Evolutionary conservation across 768 basidiomycete genomes (phyloP).

Genomic region (Calocybe cyanea): DNA sequence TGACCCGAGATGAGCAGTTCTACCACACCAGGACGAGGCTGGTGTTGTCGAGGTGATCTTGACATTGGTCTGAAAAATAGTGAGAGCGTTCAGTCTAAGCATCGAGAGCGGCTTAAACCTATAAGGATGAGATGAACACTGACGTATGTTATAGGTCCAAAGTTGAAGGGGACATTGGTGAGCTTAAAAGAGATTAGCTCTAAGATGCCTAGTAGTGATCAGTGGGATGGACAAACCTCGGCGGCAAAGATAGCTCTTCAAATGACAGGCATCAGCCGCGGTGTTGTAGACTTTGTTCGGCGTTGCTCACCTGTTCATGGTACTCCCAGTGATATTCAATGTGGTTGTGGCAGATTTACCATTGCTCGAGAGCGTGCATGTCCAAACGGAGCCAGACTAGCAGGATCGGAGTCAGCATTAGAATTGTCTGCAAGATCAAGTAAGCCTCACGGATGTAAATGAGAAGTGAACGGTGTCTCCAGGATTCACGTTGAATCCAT

Average conservation of each 20-base stretch:
- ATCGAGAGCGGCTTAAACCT: no score
- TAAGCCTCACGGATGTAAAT: conserved; percentile 14
- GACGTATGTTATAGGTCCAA: conserved; percentile 22
- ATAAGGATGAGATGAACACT: not conserved
- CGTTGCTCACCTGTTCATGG: conserved; percentile 20
- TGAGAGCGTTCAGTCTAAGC: not conserved
- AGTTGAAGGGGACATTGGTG: conserved; percentile 22
- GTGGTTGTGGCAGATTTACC: conserved; percentile 20
- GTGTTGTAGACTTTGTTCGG: not conserved
- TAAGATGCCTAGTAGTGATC: not conserved
- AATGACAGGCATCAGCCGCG: not conserved
- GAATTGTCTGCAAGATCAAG: not conserved
- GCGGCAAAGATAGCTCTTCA: conserved; percentile 23
- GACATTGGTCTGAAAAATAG: conserved; percentile 18
- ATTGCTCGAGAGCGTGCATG: conserved; percentile 23
- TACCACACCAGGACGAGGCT: conserved; percentile 24
- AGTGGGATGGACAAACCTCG: conserved; percentile 14
- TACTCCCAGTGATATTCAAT: conserved; percentile 21
- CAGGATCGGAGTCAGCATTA: no score
- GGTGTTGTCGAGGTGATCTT: conserved; percentile 22
- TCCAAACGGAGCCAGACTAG: conserved; percentile 22
- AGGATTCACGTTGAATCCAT: conserved; percentile 25
- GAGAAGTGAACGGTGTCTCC: conserved; percentile 23
- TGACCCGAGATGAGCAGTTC: conserved; percentile 19
- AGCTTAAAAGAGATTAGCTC: conserved; percentile 9